Percentiles rank a stretch among this genome's conserved stretches.
Evolutionary conservation across 495 filamentous ascomycete species (phyloP).

Genomic region (Tuber calosporum): DNA sequence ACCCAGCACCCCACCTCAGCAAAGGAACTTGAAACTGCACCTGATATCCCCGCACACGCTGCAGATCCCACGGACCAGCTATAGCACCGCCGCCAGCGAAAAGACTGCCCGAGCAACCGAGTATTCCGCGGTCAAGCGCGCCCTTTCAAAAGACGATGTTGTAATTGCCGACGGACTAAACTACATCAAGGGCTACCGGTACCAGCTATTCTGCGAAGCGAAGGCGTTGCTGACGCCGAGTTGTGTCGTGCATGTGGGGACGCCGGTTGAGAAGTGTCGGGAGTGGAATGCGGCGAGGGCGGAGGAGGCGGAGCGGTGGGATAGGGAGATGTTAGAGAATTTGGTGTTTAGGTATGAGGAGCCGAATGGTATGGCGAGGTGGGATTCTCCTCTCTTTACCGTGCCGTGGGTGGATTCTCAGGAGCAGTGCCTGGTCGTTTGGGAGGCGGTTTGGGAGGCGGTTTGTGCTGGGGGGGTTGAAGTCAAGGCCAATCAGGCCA

Average conservation of each 20-base stretch:
- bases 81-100: slow-evolving; percentile 60
- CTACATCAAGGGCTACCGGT: slow-evolving; percentile 96
- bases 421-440: slow-evolving; percentile 53
- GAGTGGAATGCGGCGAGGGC: slow-evolving; percentile 33
- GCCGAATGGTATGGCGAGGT: slow-evolving; percentile 86
- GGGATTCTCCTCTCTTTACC: slow-evolving; percentile 92
- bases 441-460: slow-evolving; percentile 67
- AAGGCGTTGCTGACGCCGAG: slow-evolving; percentile 76
- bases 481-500: slow-evolving; percentile 72
- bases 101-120: slow-evolving; percentile 86
- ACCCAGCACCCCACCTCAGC: slow-evolving; percentile 47
- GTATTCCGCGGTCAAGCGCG: slow-evolving; percentile 78
- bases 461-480: slow-evolving; percentile 56
- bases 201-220: slow-evolving; percentile 90
- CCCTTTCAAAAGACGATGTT: slow-evolving; percentile 67
- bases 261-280: slow-evolving; percentile 53
- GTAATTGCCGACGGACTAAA: slow-evolving; percentile 71
- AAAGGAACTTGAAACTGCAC: slow-evolving; percentile 55
- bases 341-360: slow-evolving; percentile 94
- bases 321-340: slow-evolving; percentile 71
- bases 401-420: slow-evolving; percentile 68
- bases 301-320: slow-evolving; percentile 54
- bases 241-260: slow-evolving; percentile 83
- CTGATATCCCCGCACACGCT: slow-evolving; percentile 63
- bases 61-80: slow-evolving; percentile 55